Base-by-base conservation (phyloP, 306 rosid species). In the Trifolium fragiferum region DNA sequence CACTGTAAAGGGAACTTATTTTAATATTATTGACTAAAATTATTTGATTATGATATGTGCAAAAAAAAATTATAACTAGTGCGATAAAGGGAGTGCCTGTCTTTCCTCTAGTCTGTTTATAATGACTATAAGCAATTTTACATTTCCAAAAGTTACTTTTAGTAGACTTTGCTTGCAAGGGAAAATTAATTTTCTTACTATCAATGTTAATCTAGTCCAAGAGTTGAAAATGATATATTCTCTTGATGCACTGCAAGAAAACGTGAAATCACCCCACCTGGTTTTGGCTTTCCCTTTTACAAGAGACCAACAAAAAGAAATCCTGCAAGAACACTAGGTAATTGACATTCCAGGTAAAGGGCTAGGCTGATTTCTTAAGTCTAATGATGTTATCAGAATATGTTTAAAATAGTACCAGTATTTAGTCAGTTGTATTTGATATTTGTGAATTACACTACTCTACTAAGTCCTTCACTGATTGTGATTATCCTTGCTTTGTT, bases 371-470 rank as follows among this genome's bases (percentile, higher is more conserved):
- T 25, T 49, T 40, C 61, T 50, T 32, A 68, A 27, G 46, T 30
- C 46, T 67, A 40, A 53, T 19, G 30, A 41, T 66, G 35, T 43
- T 43, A 8, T 23, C 15, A 25, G 72, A 67, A 51, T 51, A 51
- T 51, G 23, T 23, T 13, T 44, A 23, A 51, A 43, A 67, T 33
- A 33, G 14, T 13, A 41, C 12, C 21, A 47, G 27, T 30, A 32
- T 50, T 32, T 32, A 49, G 43, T 47, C 60, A 30, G 30, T n/a
- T 49, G 60, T 67, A 33, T 16, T 70, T 70, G 18, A 70, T 70
- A 32, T 37, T 4, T 50, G 63, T 51, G 19, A 25, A 27, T 25
- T 25, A 47, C 60, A 11, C 41, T 68, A 51, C 46, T 43, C 46
- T 43, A 50, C 10, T 33, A 32, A 59, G 19, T 50, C 46, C 44